Conservation (phyloP, 176 grass and related monocot species). For the Carex pumila region DNA sequence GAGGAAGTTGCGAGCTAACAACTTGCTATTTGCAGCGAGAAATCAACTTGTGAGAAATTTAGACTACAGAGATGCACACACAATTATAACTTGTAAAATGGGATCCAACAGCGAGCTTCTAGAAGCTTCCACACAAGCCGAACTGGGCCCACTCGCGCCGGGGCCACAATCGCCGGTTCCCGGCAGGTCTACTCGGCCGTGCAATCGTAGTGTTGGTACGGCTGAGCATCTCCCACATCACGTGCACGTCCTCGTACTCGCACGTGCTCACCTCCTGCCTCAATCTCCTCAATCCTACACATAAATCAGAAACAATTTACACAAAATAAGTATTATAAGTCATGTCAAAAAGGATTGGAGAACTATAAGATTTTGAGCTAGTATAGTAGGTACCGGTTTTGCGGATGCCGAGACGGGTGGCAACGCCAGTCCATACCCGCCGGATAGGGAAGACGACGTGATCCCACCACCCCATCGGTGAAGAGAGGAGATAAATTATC, state of each 20-base stretch:
- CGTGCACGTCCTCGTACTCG: slow-evolving; percentile 97
- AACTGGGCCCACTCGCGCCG: slow-evolving; percentile 28
- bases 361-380: neutral
- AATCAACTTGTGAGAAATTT: neutral
- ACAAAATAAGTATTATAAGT: neutral
- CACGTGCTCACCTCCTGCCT: slow-evolving; percentile 97
- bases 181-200: slow-evolving; percentile 17
- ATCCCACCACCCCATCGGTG: slow-evolving; percentile 61
- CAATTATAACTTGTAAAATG: neutral
- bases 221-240: slow-evolving; percentile 99
- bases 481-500: neutral
- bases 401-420: slow-evolving; percentile 69
- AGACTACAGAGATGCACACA: neutral
- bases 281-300: slow-evolving; percentile 66
- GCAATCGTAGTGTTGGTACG: slow-evolving; percentile 21
- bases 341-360: neutral
- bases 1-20: neutral
- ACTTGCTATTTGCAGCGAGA: neutral
- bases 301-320: neutral
- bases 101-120: slow-evolving; percentile 16
- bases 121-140: slow-evolving; percentile 50
- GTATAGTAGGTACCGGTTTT: slow-evolving; percentile 43
- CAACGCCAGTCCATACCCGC: slow-evolving; percentile 67
- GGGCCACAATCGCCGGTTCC: slow-evolving; percentile 33
- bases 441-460: slow-evolving; percentile 62